Evolutionary conservation across 257 asterid genomes (phyloP), one percentile per base, ranked within the genome.

Genomic region (Plectranthus barbatus): DNA sequence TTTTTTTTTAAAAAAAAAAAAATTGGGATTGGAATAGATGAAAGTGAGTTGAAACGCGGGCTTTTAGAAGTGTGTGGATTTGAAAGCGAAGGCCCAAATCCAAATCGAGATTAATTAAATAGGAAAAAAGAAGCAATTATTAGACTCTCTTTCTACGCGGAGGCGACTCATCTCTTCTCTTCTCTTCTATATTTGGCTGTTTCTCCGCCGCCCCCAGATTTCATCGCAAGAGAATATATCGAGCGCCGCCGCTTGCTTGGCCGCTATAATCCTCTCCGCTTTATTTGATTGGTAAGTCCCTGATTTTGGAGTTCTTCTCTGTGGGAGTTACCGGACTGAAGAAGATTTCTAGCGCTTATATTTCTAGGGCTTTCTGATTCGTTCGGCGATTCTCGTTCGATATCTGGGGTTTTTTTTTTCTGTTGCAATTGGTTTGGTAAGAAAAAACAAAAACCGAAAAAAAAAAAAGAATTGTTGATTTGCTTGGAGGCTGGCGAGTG

Each of bases 61-160:
- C 6, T 21, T 7, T 40, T n/a, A 3, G 15, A 24, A 33, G 14
- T 67, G 73, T 26, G 24, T 19, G 47, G 69, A 53, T 53, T 62
- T 69, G 36, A 62, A 62, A 33, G 50, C 19, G 21, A 39, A 55
- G 53, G 71, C 71, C 76, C 62, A 69, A 56, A 15, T 19, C 31
- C 52, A 56, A 14, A 40, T 21, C 23, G 9, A 0, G 0, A 11
- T 6, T 5, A 41, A 47, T 24, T 48, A 63, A 56, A 46, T 10
- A 53, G 1, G 29, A 37, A 54, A 60, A 39, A 64, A 36, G 9
- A 53, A 19, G 9, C 52, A 56, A 55, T 39, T 8, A 57, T 64
- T 61, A 54, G 51, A 53, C 67, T 59, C 78, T 64, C 68, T 56
- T 64, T 62, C 70, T 68, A 68, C 80, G 71, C 70, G 61, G 73